Base-by-base conservation (phyloP, 2,329 filamentous ascomycete species). In the Penicillium aurantiogriseum region DNA sequence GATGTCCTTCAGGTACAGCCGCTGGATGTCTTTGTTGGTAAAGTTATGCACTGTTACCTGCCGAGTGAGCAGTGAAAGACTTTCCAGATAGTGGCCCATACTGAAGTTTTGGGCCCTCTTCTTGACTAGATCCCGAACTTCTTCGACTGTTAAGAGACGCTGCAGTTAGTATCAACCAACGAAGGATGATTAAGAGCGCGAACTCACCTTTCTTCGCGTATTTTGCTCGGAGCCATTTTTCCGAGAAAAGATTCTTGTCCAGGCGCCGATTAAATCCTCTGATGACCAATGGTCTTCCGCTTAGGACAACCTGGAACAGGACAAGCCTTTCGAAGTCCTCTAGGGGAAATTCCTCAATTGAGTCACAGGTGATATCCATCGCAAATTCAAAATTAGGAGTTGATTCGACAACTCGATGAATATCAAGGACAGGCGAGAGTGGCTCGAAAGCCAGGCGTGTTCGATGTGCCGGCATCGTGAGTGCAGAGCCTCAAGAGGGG, bases 1-100 rank as follows among this genome's bases (percentile, higher is more conserved):
- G 58, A 99, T 97, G 70, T 99, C 94, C 70, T 99, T 99, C 25
- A 97, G 78, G 71, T 99, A 99, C 2, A 97, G 85, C 13, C 94
- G 86, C 71, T 99, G 94, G 23, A 90, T 83, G 38, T 85, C 84
- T 60, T 90, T 86, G 62, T 95, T 89, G 58, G 87, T 87, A 71
- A 89, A 96, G 62, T 90, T 93, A 46, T 81, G 82, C 0, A 85
- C 79, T 9, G 82, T 88, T 80, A 91, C 96, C 71, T 96, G 91
- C 50, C 93, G 88, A 0, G 92, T 87, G 33, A 97, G 84, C 63
- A 89, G 85, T 40, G 85, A 83, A 88, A 97, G 89, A 50, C 92
- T 92, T 62, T 90, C 88, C 35, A 99, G 78, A 74, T 99, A 99
- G 73, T 97, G 93, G 1, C 88, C 88, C 60, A 90, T 90, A 0